Conservation (phyloP, 176 grass and related monocot genomes). For the Cocos nucifera region DNA sequence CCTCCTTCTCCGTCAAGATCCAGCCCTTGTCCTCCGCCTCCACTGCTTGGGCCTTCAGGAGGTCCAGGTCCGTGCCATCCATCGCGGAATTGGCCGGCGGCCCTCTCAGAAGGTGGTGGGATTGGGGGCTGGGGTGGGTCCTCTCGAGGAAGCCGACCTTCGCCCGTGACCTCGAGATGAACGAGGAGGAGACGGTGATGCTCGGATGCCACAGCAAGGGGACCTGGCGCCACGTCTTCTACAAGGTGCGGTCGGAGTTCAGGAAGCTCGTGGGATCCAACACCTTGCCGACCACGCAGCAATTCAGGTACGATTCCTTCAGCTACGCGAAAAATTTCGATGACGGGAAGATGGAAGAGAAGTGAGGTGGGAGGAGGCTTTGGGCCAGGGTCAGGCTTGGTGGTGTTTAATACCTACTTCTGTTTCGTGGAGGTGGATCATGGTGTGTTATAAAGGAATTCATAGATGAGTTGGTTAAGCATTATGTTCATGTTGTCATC, state of each 20-base stretch:
- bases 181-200: conserved; percentile 79
- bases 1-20: conserved; percentile 86
- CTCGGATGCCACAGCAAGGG: conserved; percentile 54
- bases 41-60: conserved; percentile 46
- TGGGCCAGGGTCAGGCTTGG: no score
- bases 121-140: conserved; percentile 66
- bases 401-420: no score
- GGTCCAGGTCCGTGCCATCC: conserved; percentile 53
- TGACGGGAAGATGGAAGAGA: conserved; percentile 30
- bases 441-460: no score
- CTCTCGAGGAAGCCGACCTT: conserved; percentile 57
- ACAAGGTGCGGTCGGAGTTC: conserved; percentile 57
- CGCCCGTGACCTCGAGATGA: conserved; percentile 90
- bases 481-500: no score
- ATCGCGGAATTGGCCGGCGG: conserved; percentile 35
- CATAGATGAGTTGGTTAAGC: no score
- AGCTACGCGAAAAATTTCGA: conserved; percentile 90
- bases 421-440: no score
- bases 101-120: conserved; percentile 55
- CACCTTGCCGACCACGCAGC: conserved; percentile 56
- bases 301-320: conserved; percentile 69
- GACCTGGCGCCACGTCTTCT: conserved; percentile 67
- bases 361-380: background rate
- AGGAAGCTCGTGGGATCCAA: conserved; percentile 43
- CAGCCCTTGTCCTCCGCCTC: conserved; percentile 66